phyloP scores from a whole-genome alignment of 441 rosid species.

The Populus tomentosa region DNA sequence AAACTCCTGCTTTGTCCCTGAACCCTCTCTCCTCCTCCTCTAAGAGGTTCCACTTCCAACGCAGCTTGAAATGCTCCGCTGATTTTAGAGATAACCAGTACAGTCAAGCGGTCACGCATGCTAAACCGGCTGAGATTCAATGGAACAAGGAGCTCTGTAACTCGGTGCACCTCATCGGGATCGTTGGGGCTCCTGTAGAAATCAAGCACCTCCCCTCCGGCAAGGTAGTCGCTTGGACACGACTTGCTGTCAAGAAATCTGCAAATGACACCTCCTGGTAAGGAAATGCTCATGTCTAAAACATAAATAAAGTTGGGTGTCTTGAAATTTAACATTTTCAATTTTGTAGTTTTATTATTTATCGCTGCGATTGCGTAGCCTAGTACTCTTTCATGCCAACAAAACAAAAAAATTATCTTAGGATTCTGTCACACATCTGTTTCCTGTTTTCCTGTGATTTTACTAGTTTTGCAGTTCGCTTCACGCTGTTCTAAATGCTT shows the following conservation, averaged over 20 bases:
- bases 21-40: not conserved
- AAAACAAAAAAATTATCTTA: not conserved
- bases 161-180: constrained; percentile 52
- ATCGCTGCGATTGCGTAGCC: not conserved
- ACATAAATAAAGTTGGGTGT: not conserved
- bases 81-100: constrained; percentile 28
- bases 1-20: not conserved
- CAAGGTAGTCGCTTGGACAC: constrained; percentile 56
- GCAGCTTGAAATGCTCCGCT: constrained; percentile 29
- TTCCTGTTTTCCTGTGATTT: not conserved
- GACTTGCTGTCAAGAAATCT: constrained; percentile 48
- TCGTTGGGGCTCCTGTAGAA: constrained; percentile 46
- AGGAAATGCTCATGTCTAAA: not conserved
- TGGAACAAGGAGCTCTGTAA: constrained; percentile 64
- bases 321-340: not conserved
- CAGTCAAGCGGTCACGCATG: constrained; percentile 20
- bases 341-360: not conserved
- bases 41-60: not conserved
- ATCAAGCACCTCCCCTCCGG: constrained; percentile 50
- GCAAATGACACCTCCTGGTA: constrained; percentile 53
- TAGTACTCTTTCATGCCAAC: not conserved
- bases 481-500: not conserved
- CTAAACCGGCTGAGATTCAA: constrained; percentile 48
- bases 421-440: not conserved
- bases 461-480: not conserved